Percentiles rank a stretch among this genome's conserved stretches.
Evolutionary conservation across 768 basidiomycete genomes (phyloP).

Genomic region (Psilocybe cubensis): DNA sequence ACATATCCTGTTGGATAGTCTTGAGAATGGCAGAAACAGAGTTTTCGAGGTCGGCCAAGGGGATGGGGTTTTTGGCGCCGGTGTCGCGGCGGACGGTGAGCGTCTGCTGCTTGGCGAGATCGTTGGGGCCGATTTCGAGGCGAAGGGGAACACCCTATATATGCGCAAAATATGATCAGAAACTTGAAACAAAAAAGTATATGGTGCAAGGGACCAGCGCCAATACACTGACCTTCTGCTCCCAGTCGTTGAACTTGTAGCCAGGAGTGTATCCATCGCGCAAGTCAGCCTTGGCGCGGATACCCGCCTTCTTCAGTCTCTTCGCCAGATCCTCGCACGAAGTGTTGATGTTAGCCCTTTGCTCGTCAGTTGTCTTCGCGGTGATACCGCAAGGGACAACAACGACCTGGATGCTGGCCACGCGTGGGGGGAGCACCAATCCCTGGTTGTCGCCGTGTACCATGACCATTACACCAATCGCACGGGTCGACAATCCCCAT

Average conservation of each 20-base stretch:
- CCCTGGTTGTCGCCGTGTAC: conserved; percentile 98
- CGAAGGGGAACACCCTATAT: conserved; percentile 92
- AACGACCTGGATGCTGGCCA: conserved; percentile 90
- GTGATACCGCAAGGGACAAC: conserved; percentile 94
- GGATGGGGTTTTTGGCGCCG: conserved; percentile 48
- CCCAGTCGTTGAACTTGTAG: conserved; percentile 99
- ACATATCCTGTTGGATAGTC: conserved; percentile 91
- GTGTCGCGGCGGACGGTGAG: conserved; percentile 80
- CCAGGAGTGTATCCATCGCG: conserved; percentile 97
- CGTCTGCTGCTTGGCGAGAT: conserved; percentile 82
- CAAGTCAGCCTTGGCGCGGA: conserved; percentile 89
- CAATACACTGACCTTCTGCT: conserved; percentile 75
- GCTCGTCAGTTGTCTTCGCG: conserved; percentile 75
- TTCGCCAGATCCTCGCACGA: conserved; percentile 79
- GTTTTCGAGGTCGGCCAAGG: conserved; percentile 41
- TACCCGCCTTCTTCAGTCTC: conserved; percentile 68
- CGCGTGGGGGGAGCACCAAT: conserved; percentile 94
- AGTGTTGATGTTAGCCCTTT: conserved; percentile 71
- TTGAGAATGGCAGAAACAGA: conserved; percentile 72
- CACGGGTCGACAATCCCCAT: conserved; percentile 96
- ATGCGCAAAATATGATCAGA: background rate
- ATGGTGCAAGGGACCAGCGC: conserved; percentile 1
- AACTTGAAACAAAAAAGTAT: background rate
- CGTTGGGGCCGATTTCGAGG: conserved; percentile 95
- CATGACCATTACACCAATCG: conserved; percentile 99